These are phyloP conservation scores for Diplotaxis tenuifolia DNA, from an alignment of 345 rosid genomes.

Conservation along the genomic window DNA sequence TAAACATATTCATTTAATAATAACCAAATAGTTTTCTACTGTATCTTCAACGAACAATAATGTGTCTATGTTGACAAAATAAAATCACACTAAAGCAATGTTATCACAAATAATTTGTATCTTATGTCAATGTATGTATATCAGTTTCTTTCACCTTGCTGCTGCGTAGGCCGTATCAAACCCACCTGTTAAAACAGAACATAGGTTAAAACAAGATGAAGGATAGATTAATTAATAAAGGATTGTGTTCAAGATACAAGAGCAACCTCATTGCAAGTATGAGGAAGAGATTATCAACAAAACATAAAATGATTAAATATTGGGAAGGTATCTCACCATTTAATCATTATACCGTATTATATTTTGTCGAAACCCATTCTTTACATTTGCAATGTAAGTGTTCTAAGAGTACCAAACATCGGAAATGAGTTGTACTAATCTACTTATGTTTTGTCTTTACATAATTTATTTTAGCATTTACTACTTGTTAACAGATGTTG, in stretches of 20 bases:
- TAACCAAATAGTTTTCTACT: neutral
- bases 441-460: slow-evolving; percentile 10
- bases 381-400: too few species aligned
- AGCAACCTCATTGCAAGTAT: too few species aligned
- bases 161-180: slow-evolving; percentile 97
- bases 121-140: neutral
- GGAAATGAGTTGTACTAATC: slow-evolving; percentile 8
- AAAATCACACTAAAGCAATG: neutral
- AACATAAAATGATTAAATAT: too few species aligned
- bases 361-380: too few species aligned
- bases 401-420: neutral
- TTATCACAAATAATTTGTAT: neutral
- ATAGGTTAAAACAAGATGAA: neutral
- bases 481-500: slow-evolving; percentile 45
- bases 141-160: slow-evolving; percentile 55
- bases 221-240: neutral
- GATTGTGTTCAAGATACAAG: neutral
- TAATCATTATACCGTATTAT: too few species aligned
- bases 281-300: too few species aligned
- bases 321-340: too few species aligned
- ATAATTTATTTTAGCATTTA: slow-evolving; percentile 27
- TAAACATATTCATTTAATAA: neutral
- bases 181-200: slow-evolving; percentile 55
- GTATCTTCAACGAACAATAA: slow-evolving; percentile 35
- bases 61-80: slow-evolving; percentile 43